These are phyloP conservation scores for Cercospora sp. DNA, from an alignment of 2,329 filamentous ascomycete genomes.

Conservation along the genomic window DNA sequence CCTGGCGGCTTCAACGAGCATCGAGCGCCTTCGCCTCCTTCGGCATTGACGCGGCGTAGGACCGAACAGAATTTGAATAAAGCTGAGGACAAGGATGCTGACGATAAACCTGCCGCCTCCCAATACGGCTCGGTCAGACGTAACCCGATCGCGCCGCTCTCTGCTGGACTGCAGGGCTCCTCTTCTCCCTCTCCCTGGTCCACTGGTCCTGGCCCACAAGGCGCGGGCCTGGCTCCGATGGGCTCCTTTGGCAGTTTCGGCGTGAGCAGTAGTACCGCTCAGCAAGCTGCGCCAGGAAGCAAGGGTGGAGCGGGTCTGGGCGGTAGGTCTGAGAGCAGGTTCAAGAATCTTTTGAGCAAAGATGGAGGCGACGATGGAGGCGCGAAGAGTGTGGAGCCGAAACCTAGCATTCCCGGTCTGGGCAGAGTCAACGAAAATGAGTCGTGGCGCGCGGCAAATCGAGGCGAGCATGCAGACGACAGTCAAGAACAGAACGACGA, in stretches of 20 bases:
- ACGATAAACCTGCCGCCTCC: slow-evolving; percentile 39
- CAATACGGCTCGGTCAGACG: slow-evolving; percentile 60
- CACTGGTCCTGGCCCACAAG: slow-evolving; percentile 54
- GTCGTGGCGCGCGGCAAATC: slow-evolving; percentile 46
- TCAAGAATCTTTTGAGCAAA: slow-evolving; percentile 82
- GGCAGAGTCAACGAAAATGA: slow-evolving; percentile 57
- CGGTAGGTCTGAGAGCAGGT: slow-evolving; percentile 73
- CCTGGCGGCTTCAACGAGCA: slow-evolving; percentile 64
- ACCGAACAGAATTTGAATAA: slow-evolving; percentile 60
- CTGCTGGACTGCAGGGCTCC: slow-evolving; percentile 50
- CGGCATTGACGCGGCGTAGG: slow-evolving; percentile 60
- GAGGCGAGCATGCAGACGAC: slow-evolving; percentile 27
- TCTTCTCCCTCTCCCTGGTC: slow-evolving; percentile 62
- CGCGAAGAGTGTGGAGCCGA: slow-evolving; percentile 52
- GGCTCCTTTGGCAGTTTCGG: slow-evolving; percentile 91
- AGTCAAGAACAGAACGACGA: slow-evolving; percentile 67
- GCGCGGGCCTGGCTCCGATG: slow-evolving; percentile 68
- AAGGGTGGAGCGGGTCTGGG: slow-evolving; percentile 68
- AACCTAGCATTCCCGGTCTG: slow-evolving; percentile 55
- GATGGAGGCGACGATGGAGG: slow-evolving; percentile 66
- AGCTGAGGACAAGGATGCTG: slow-evolving; percentile 38
- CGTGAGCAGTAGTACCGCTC: slow-evolving; percentile 49
- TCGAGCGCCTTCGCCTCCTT: slow-evolving; percentile 60
- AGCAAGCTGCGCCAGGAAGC: slow-evolving; percentile 59
- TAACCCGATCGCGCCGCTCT: slow-evolving; percentile 56